These are phyloP conservation scores for Annulohypoxylon bovei DNA, from an alignment of 495 filamentous ascomycete species.

Conservation along the genomic window DNA sequence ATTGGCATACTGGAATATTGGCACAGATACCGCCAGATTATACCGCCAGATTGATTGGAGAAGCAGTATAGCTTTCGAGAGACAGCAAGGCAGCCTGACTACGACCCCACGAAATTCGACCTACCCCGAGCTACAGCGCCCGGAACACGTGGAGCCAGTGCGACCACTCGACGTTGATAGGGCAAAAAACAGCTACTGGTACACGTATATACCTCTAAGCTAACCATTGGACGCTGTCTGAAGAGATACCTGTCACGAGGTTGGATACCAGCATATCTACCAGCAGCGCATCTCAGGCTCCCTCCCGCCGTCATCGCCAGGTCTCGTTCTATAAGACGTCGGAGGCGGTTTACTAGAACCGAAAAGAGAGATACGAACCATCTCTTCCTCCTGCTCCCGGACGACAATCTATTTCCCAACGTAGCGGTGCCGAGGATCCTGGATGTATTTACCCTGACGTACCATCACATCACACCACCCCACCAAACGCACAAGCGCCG, in stretches of 20 bases:
- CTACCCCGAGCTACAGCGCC: conserved; percentile 40
- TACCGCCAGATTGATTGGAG: conserved; percentile 42
- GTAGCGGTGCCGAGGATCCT: conserved; percentile 38
- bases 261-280: conserved; percentile 38
- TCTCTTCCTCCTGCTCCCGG: conserved; percentile 20
- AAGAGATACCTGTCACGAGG: conserved; percentile 37
- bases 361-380: background rate
- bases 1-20: conserved; percentile 19
- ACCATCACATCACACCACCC: conserved; percentile 28
- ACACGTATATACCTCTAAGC: conserved; percentile 47
- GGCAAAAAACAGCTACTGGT: conserved; percentile 41
- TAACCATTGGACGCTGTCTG: conserved; percentile 26
- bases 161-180: conserved; percentile 38
- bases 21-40: conserved; percentile 23
- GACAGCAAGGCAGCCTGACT: conserved; percentile 46
- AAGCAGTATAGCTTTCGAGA: conserved; percentile 31
- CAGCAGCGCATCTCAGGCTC: background rate
- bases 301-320: conserved; percentile 9
- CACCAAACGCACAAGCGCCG: conserved; percentile 34
- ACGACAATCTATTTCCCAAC: conserved; percentile 41
- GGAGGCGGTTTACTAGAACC: conserved; percentile 12
- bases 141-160: conserved; percentile 50
- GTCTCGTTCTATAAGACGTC: conserved; percentile 26
- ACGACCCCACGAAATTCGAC: conserved; percentile 45
- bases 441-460: conserved; percentile 43